phyloP scores from a whole-genome alignment of 2,329 filamentous ascomycete genomes.

The Davidsoniella neocaledoniae region DNA sequence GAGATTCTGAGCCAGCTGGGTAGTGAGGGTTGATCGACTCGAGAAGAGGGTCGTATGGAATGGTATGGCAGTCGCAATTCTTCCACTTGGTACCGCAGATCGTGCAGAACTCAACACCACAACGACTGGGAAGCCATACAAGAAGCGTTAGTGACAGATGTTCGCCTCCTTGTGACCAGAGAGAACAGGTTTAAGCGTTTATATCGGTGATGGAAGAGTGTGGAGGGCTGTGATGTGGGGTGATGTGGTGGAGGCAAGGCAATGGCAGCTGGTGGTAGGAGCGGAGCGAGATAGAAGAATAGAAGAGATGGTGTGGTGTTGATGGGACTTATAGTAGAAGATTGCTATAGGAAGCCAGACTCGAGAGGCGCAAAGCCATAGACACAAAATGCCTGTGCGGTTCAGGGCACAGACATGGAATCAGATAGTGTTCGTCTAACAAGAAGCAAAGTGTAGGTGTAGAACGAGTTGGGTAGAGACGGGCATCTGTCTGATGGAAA shows the following conservation, averaged over 20 bases:
- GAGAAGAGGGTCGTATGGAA: slow-evolving; percentile 38
- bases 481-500: too few species aligned
- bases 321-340: too few species aligned
- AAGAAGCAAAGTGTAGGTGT: too few species aligned
- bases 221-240: neutral
- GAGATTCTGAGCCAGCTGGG: neutral
- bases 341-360: too few species aligned
- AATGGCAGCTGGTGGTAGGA: neutral
- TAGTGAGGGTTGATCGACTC: slow-evolving; percentile 14
- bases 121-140: slow-evolving; percentile 35
- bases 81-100: slow-evolving; percentile 71
- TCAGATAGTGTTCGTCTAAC: too few species aligned
- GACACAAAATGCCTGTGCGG: too few species aligned
- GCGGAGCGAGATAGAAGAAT: neutral
- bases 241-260: neutral
- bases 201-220: neutral
- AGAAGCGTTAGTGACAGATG: slow-evolving; percentile 15
- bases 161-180: slow-evolving; percentile 8
- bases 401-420: too few species aligned
- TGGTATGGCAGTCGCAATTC: slow-evolving; percentile 66
- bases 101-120: slow-evolving; percentile 75
- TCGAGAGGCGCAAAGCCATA: too few species aligned
- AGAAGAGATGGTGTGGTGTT: too few species aligned
- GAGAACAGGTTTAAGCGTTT: slow-evolving; percentile 2
- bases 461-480: too few species aligned